Base-by-base conservation (phyloP, 345 rosid species). In the Boechera divaricarpa region DNA sequence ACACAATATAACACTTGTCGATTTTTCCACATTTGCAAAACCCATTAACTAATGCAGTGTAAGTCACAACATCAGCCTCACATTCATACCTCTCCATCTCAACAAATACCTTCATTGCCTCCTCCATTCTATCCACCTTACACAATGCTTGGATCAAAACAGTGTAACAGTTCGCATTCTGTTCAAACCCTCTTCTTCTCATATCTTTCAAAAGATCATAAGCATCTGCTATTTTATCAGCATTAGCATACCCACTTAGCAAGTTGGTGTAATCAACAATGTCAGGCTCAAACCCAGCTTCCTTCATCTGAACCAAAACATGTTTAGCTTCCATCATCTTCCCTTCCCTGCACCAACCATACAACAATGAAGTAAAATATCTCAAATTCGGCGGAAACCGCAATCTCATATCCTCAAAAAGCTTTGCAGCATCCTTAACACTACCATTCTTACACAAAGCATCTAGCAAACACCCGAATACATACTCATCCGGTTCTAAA, bases 321-420 rank as follows among this genome's bases (percentile, higher is more conserved):
- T 87, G 81, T 77, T 83, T 87, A 72, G 99, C 99, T 83, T 95
- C 98, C 82, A 89, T 70, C 75, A 92, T 76, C 90, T 86, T 89
- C 76, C 97, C 94, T 85, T 90, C 94, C 39, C 83, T 85, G 49
- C 99, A 95, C 99, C 98, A 92, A 82, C 98, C 99, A 76, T 84
- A 83, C 78, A 94, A 80, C 85, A 95, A 81, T 4, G 87, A 87
- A 10, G 91, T 87, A 49, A 92, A 92, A 79, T 87, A 87, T 79
- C 68, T 77, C 58, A 91, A 82, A 76, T 72, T 82, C 3, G 90
- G 88, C 5, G 56, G 42, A 69, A 95, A 95, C 59, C 80, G 82
- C 51, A 72, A 77, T 53, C 87, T 83, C 90, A 89, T 89, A 44
- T 92, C 98, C 76, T 91, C 91, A 10, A 92, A 92, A 56, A 92